Evolutionary conservation across 805 yeast species (phyloP), one percentile per base, ranked within the genome.

Genomic region (Candida sphagnicola): DNA sequence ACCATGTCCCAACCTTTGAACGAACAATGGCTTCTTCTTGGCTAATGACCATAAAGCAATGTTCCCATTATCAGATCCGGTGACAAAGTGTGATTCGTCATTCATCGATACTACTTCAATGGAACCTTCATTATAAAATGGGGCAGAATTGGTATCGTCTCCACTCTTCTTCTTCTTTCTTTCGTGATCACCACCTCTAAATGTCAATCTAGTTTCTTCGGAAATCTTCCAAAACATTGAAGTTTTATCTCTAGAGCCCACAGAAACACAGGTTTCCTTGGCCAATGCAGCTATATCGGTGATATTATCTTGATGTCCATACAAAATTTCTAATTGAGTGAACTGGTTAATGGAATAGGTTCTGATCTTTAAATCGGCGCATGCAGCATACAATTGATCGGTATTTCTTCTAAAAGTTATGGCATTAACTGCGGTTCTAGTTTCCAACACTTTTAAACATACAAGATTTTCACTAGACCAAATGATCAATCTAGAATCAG

Each of bases 201-300:
- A 91, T 0, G 96, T 89, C 52, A 93, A 75, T 56, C 97, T 78
- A 1, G 95, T 80, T 64, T 93, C 99, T 53, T 93, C 99, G 18
- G 95, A 79, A 48, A 93, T 88, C 59, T 93, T 93, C 99, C 99
- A 93, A 51, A 86, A 70, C 82, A 95, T 84, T 8, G 91, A 96
- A 4, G 96, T 86, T 53, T 95, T 81, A 63, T 93, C 99, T 51
- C 98, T 78, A 3, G 95, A 74, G 13, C 99, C 99, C 23, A 91
- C 98, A 18, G 95, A 87, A 13, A 93, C 90, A 69, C 99, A 93
- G 42, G 96, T 78, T 56, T 93, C 98, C 59, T 81, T 80, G 8
- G 78, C 77, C 44, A 93, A 67, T 0, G 97, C 88, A 16, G 88
- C 67, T 38, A 93, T 82, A 54, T 82, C 97, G 31, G 77, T 74